These are phyloP conservation scores for Colletotrichum siamense DNA, from an alignment of 2,329 filamentous ascomycete genomes.

Conservation along the genomic window DNA sequence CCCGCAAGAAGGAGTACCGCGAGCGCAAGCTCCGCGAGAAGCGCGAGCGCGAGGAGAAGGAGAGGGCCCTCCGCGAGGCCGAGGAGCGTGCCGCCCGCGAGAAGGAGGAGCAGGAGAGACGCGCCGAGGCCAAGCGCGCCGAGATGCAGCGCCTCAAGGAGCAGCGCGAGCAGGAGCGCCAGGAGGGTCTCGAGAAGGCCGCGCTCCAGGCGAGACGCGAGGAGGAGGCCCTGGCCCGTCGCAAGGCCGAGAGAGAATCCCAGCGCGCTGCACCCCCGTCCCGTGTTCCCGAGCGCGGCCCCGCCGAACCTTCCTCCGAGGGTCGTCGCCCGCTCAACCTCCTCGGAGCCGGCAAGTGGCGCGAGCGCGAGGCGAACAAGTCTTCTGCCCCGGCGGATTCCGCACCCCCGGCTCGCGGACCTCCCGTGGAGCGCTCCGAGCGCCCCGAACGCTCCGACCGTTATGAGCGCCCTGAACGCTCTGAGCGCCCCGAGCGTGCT, in stretches of 20 bases:
- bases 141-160: slow-evolving; percentile 72
- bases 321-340: slow-evolving; percentile 31
- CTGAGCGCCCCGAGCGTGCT: slow-evolving; percentile 8
- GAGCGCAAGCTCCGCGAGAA: slow-evolving; percentile 85
- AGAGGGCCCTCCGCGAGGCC: slow-evolving; percentile 79
- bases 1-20: slow-evolving; percentile 85
- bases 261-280: slow-evolving; percentile 40
- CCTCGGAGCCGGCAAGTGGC: slow-evolving; percentile 46
- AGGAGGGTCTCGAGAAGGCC: slow-evolving; percentile 70
- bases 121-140: slow-evolving; percentile 80
- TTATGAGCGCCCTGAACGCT: slow-evolving; percentile 16
- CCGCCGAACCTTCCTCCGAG: slow-evolving; percentile 28
- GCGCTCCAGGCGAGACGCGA: slow-evolving; percentile 81
- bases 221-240: slow-evolving; percentile 84
- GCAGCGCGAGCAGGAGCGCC: slow-evolving; percentile 68
- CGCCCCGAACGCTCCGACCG: slow-evolving; percentile 8
- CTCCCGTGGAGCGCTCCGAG: slow-evolving; percentile 5
- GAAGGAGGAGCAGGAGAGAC: slow-evolving; percentile 82
- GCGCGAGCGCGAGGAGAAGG: slow-evolving; percentile 83
- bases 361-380: slow-evolving; percentile 42
- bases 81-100: slow-evolving; percentile 83
- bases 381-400: slow-evolving; percentile 36
- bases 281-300: slow-evolving; percentile 46
- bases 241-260: slow-evolving; percentile 68
- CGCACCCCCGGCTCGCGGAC: slow-evolving; percentile 30